A percentile compares a stretch with the other conserved stretches of the same genome.
These are phyloP conservation scores for Croton setiger DNA, from an alignment of 441 rosid genomes.

Conservation along the genomic window DNA sequence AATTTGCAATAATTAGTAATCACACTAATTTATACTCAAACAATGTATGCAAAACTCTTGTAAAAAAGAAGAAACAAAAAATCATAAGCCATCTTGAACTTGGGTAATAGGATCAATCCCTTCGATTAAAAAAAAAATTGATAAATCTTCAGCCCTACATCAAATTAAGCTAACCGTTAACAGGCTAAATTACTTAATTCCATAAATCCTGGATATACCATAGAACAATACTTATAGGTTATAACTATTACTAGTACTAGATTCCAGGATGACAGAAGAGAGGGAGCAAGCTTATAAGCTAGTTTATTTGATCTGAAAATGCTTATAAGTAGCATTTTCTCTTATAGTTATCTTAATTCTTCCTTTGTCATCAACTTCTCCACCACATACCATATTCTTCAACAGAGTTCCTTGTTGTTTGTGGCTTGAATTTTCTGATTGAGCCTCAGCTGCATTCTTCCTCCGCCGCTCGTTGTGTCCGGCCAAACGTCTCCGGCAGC, in stretches of 20 bases:
- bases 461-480: slow-evolving; percentile 66
- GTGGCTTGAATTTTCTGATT: slow-evolving; percentile 29
- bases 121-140: too few relatives aligned
- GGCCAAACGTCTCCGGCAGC: slow-evolving; percentile 58
- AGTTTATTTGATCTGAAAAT: slow-evolving; percentile 42
- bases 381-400: slow-evolving; percentile 41
- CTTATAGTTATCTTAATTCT: slow-evolving; percentile 39
- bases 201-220: too few relatives aligned
- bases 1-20: too few relatives aligned
- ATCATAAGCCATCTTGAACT: too few relatives aligned
- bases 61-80: too few relatives aligned
- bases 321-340: slow-evolving; percentile 43
- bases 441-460: slow-evolving; percentile 40
- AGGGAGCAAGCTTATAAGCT: slow-evolving; percentile 42
- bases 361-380: slow-evolving; percentile 37
- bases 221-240: too few relatives aligned
- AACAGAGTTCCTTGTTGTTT: slow-evolving; percentile 20
- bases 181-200: too few relatives aligned
- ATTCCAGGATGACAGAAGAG: slow-evolving; percentile 63
- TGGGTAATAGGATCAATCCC: too few relatives aligned
- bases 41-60: too few relatives aligned
- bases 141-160: too few relatives aligned
- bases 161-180: too few relatives aligned
- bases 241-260: neutral
- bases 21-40: too few relatives aligned